These are phyloP conservation scores for Casuarina glauca DNA, from an alignment of 306 rosid genomes.

Conservation along the genomic window DNA sequence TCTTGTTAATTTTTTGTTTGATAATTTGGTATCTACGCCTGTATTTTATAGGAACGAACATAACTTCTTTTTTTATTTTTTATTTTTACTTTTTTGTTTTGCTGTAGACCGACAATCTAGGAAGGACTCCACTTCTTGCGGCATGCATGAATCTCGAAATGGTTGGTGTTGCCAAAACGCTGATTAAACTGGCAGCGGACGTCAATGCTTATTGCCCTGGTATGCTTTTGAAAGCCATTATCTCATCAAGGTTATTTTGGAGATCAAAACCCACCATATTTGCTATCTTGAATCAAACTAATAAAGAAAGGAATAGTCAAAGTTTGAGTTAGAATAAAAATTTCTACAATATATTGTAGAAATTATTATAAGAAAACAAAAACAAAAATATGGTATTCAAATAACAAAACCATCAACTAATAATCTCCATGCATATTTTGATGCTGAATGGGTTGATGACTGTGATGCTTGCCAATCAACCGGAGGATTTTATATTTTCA, in stretches of 20 bases:
- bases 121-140: slow-evolving; percentile 20
- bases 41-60: neutral
- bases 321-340: too few species aligned
- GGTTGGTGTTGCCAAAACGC: slow-evolving; percentile 17
- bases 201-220: slow-evolving; percentile 1
- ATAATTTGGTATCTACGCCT: neutral
- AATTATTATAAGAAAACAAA: too few species aligned
- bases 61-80: neutral
- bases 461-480: too few species aligned
- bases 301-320: too few species aligned
- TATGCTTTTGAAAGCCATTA: neutral
- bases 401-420: too few species aligned
- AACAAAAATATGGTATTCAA: too few species aligned
- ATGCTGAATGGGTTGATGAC: too few species aligned
- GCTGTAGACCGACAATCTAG: slow-evolving; percentile 20
- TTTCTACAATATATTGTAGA: too few species aligned
- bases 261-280: neutral
- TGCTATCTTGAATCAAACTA: neutral
- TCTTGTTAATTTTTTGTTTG: neutral
- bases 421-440: too few species aligned
- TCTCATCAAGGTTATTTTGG: too few species aligned
- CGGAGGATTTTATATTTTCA: too few species aligned
- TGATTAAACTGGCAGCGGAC: slow-evolving; percentile 29
- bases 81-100: neutral
- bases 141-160: slow-evolving; percentile 21